Base-by-base conservation (phyloP, 331 rosid genomes). In the Quercus tomentella region DNA sequence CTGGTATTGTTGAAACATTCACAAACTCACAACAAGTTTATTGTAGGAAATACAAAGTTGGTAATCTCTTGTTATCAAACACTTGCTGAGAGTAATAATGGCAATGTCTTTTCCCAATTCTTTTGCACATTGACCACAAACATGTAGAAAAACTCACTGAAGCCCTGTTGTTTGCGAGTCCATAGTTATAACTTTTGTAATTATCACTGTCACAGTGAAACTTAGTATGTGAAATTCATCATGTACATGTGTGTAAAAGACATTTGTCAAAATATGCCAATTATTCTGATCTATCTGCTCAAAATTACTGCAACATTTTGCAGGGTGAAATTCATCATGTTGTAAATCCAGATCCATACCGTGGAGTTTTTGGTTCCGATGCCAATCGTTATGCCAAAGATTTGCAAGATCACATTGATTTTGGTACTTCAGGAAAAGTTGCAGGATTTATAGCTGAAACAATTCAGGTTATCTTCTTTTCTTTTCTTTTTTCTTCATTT, bases 361-460 rank as follows among this genome's bases (percentile, higher is more conserved):
- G 5, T 52, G 97, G 98, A 83, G 25, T 81, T 78, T 95, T 93
- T 72, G 98, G 99, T n/a, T 17, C 93, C 0, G 93, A 93, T 80
- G 96, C 94, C 51, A 51, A 77, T 7, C 16, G 85, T 62, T 95
- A 95, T 81, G 96, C 92, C 70, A 88, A 80, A 78, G 99, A 95
- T 28, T 90, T 93, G 69, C 96, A 90, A 84, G 97, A 95, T 78
- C 99, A 95, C 80, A 83, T 95, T 75, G 94, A 89, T 43, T 95
- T 84, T 70, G 99, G 99, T 25, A 91, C 91, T 81, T 85, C 99
- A 25, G 98, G 98, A 77, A 85, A 80, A 43, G 81, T 95, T 77
- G 98, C 97, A 49, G 98, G 98, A 58, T 95, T 91, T 82, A 93
- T 95, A 76, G 92, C 99, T 21, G 99, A 95, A 88, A 89, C 97